Percentiles rank a stretch among this genome's conserved stretches.
Evolutionary conservation across 352 stramenopile species (phyloP).

Genomic region (Pythium dissotocum): DNA sequence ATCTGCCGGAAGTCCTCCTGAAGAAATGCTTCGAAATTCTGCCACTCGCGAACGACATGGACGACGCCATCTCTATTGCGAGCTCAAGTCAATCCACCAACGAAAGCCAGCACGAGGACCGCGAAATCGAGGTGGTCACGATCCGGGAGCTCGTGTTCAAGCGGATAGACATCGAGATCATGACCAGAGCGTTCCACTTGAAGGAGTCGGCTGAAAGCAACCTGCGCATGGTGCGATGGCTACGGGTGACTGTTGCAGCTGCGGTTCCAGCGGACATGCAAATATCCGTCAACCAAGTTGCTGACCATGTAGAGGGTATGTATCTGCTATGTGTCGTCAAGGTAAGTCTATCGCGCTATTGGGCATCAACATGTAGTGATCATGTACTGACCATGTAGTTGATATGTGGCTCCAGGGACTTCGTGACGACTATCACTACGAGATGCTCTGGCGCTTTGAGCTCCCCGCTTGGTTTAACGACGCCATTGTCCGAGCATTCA

Average conservation of each 20-base stretch:
- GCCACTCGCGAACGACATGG: neutral
- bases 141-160: neutral
- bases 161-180: neutral
- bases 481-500: neutral
- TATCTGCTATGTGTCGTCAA: neutral
- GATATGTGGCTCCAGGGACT: neutral
- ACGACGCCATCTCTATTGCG: neutral
- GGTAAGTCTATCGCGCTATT: neutral
- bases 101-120: neutral
- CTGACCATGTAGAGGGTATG: neutral
- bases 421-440: neutral
- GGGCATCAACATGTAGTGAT: neutral
- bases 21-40: neutral
- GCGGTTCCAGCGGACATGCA: neutral
- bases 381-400: neutral
- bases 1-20: neutral
- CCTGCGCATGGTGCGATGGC: neutral
- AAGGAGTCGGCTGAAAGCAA: neutral
- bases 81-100: neutral
- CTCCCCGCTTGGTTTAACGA: neutral
- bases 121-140: neutral
- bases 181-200: neutral
- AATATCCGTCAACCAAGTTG: neutral
- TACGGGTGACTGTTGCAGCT: neutral
- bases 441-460: neutral